Evolutionary conservation across 495 filamentous ascomycete genomes (phyloP), one percentile per base, ranked within the genome.

Genomic region (Pseudevernia furfuracea): DNA sequence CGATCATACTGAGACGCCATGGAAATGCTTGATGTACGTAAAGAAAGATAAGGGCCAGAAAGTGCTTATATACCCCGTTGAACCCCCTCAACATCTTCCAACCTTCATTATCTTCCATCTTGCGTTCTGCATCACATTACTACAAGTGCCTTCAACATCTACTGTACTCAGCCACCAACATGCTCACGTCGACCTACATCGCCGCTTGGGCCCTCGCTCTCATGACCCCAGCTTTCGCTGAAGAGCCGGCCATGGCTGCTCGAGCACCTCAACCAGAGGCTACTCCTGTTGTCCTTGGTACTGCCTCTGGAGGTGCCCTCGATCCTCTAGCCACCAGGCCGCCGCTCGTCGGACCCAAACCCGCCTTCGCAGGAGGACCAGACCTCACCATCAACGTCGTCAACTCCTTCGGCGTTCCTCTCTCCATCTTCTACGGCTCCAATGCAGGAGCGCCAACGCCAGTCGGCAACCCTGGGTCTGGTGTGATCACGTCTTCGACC

Each of bases 381-480:
- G 62, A 62, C 30, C 59, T 70, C 21, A 67, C 61, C 4, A 67
- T 67, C 15, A 59, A 52, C 15, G 60, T 70, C 30, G 23, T 59
- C 58, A 70, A 70, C 21, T 58, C 43, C 17, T 65, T 58, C 53
- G 59, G 65, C 37, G 12, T 10, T 1, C 61, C 53, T 15, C 43
- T 69, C 0, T 59, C 64, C n/a, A 66, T 69, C 58, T 63, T 64
- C 48, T 69, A 63, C 23, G 48, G 55, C 28, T 67, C 64, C 5
- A 69, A 69, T 17, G 60, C 23, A n/a, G 67, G 67, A 9, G 65
- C 38, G 17, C 67, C 67, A 25, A 63, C 60, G 23, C 65, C 65
- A 6, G 28, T 64, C 8, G 56, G 56, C 10, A 61, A 67, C 59
- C 67, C 67, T 25, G 61, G 61, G 15, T 48, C 61, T 44, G 61